These are phyloP conservation scores for Termitomyces sp. DNA, from an alignment of 768 basidiomycete genomes.

Conservation along the genomic window DNA sequence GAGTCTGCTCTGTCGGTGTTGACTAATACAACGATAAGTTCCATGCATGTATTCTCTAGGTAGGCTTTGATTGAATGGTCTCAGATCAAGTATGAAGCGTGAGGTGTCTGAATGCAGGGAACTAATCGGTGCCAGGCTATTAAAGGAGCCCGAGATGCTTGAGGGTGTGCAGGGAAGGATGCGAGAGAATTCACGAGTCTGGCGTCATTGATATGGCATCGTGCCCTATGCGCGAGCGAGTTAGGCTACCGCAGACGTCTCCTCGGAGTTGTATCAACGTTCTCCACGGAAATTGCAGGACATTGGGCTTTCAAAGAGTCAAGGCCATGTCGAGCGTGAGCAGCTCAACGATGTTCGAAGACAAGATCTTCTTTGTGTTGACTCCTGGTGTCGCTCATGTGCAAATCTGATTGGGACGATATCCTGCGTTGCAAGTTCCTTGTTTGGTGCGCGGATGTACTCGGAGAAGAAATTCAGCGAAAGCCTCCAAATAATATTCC, in stretches of 20 bases:
- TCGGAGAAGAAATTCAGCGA: slow-evolving; percentile 3
- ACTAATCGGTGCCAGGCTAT: neutral
- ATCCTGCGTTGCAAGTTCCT: neutral
- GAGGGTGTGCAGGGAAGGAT: neutral
- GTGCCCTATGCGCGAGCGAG: neutral
- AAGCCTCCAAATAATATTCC: neutral
- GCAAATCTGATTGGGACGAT: neutral
- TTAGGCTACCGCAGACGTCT: neutral
- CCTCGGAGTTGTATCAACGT: neutral
- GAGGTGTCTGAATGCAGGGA: slow-evolving; percentile 8
- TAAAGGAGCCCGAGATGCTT: slow-evolving; percentile 1
- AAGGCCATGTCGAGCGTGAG: neutral
- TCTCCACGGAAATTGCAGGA: neutral
- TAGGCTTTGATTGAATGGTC: neutral
- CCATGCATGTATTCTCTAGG: neutral
- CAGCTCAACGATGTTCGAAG: neutral
- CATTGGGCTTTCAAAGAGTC: too few relatives aligned
- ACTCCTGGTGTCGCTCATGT: neutral
- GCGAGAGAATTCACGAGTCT: neutral
- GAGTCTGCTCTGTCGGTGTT: too few relatives aligned
- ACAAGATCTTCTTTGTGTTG: neutral
- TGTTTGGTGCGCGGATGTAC: slow-evolving; percentile 4
- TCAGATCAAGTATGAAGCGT: neutral
- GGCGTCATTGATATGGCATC: neutral
- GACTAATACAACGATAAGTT: neutral